A percentile compares a stretch with the other conserved stretches of the same genome.
phyloP scores from a whole-genome alignment of 768 basidiomycete genomes.

The Tulasnella calospora region DNA sequence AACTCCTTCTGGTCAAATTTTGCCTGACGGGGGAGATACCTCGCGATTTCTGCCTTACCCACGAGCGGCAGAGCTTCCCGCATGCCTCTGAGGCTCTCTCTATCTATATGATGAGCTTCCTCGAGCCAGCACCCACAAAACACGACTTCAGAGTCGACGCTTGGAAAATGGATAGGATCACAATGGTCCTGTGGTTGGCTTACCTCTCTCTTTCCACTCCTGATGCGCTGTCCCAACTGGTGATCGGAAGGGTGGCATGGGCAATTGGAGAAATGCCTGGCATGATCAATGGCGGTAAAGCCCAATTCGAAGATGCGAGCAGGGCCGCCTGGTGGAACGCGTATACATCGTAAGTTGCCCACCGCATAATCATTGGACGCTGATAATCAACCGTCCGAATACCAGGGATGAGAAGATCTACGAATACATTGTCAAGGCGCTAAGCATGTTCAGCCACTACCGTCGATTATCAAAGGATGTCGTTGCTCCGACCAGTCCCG shows the following conservation, averaged over 20 bases:
- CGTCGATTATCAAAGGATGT: not conserved
- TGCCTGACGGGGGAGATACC: not conserved
- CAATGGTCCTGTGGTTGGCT: not conserved
- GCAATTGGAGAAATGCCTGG: not conserved
- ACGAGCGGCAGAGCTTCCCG: not conserved
- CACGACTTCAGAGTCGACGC: not conserved
- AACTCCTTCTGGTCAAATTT: not conserved
- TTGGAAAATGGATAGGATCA: slow-evolving; percentile 7
- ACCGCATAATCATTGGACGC: not conserved
- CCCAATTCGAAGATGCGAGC: not conserved
- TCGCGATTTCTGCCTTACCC: slow-evolving; percentile 1
- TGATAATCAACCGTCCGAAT: not conserved
- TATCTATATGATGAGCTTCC: not conserved
- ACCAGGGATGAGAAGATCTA: not conserved
- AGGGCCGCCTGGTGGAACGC: slow-evolving; percentile 1
- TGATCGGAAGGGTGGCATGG: not conserved
- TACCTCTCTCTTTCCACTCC: not conserved
- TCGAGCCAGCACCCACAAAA: not conserved
- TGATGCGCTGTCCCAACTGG: not conserved
- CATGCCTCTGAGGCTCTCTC: not conserved
- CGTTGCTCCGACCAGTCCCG: not conserved
- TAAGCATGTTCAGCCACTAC: slow-evolving; percentile 3
- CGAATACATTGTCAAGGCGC: slow-evolving; percentile 3
- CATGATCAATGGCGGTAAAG: not conserved
- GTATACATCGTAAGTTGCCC: not conserved